Percentiles rank a stretch among this genome's conserved stretches.
Evolutionary conservation across 208 protist genomes (phyloP).

Genomic region (Leptomonas seymouri): DNA sequence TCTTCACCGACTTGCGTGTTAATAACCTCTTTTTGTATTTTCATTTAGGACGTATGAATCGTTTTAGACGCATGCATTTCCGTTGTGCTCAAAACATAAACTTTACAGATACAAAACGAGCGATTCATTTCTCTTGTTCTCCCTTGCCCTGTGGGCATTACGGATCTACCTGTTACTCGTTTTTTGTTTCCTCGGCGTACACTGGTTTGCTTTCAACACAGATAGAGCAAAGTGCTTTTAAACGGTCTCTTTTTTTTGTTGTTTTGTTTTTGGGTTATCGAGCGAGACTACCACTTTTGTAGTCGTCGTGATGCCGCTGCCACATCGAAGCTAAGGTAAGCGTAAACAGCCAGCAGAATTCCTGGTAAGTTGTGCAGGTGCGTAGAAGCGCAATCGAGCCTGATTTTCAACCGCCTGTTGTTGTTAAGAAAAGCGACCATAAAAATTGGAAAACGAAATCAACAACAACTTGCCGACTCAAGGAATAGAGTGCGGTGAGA

Average conservation of each 20-base stretch:
- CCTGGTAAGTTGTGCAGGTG: conserved; percentile 11
- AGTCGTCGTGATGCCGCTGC: conserved; percentile 1
- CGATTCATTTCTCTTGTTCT: conserved; percentile 9
- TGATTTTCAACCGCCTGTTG: conserved; percentile 11
- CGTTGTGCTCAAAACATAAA: background rate
- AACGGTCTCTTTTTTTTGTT: background rate
- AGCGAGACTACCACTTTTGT: background rate
- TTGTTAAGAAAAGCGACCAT: background rate
- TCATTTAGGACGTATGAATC: conserved; percentile 16
- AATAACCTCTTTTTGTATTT: conserved; percentile 19
- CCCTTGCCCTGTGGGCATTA: conserved; percentile 4
- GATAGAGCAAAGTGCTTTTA: background rate
- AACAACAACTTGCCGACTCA: background rate
- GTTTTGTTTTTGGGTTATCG: background rate
- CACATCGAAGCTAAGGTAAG: conserved; percentile 2
- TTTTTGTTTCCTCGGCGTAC: background rate
- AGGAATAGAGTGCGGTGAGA: too few relatives aligned
- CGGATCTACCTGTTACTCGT: conserved; percentile 9
- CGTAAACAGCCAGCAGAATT: conserved; percentile 9
- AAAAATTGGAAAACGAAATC: conserved; percentile 2
- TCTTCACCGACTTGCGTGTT: background rate
- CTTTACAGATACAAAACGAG: conserved; percentile 7
- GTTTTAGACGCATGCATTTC: conserved; percentile 25
- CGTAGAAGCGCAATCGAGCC: conserved; percentile 13
- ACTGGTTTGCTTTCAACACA: background rate